These are phyloP conservation scores for Orbilia quercus DNA, from an alignment of 2,329 filamentous ascomycete genomes.

Conservation along the genomic window DNA sequence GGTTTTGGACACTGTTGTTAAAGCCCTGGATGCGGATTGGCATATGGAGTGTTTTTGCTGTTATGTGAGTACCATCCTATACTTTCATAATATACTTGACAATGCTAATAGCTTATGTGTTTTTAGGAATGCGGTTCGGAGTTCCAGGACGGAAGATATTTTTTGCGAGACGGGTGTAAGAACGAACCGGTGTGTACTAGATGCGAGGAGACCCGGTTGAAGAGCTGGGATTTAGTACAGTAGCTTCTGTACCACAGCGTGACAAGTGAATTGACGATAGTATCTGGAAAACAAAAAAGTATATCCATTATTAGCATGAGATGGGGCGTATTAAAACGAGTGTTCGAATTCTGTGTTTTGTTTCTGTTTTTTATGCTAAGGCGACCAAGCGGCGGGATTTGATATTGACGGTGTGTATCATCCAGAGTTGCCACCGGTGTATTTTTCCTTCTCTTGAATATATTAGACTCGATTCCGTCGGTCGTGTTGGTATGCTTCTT, in stretches of 20 bases:
- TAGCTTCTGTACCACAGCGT: constrained; percentile 4
- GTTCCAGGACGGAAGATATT: constrained; percentile 60
- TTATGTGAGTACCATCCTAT: constrained; percentile 64
- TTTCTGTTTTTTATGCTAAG: constrained; percentile 4
- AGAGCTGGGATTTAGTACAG: constrained; percentile 53
- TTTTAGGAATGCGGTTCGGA: constrained; percentile 58
- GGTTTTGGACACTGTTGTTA: constrained; percentile 89
- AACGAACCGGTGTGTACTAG: constrained; percentile 56
- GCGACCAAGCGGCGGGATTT: background rate
- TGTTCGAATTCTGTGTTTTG: constrained; percentile 13
- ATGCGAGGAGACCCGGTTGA: constrained; percentile 49
- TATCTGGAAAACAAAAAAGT: constrained; percentile 2
- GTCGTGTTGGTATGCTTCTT: constrained; percentile 4
- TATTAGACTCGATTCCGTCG: background rate
- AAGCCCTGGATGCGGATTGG: constrained; percentile 91
- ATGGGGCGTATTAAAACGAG: constrained; percentile 42
- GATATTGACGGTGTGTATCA: constrained; percentile 19
- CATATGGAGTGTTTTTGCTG: constrained; percentile 93
- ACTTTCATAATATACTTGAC: background rate
- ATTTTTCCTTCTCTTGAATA: constrained; percentile 9
- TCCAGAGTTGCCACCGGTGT: constrained; percentile 16
- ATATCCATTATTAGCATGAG: constrained; percentile 44
- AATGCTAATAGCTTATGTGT: background rate
- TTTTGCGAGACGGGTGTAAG: constrained; percentile 57
- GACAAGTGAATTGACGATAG: constrained; percentile 22